Evolutionary conservation across 371 early-diverging fungal species (phyloP).

Genomic region (Funneliformis caledonium): DNA sequence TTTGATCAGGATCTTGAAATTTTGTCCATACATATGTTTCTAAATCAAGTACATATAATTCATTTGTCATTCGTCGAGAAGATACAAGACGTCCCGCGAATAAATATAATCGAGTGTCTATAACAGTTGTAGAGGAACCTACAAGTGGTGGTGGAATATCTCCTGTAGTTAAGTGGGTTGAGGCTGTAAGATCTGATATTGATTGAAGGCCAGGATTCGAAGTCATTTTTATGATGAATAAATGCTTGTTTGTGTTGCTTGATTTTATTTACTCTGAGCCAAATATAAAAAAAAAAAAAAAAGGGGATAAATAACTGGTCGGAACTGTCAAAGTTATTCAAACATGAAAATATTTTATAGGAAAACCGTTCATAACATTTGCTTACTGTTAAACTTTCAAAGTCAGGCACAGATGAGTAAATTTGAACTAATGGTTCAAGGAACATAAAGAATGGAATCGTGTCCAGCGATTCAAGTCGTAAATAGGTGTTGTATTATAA

Average conservation of each 20-base stretch:
- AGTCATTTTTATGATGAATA: constrained; percentile 42
- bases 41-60: constrained; percentile 71
- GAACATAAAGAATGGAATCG: constrained; percentile 10
- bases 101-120: constrained; percentile 68
- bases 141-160: constrained; percentile 80
- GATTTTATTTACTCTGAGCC: background rate
- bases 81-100: constrained; percentile 79
- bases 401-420: constrained; percentile 1
- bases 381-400: background rate
- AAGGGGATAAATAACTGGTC: background rate
- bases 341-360: background rate
- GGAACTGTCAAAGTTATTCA: background rate
- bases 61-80: constrained; percentile 72
- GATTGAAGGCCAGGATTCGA: constrained; percentile 57
- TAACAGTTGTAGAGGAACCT: constrained; percentile 73
- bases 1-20: constrained; percentile 43
- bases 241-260: background rate
- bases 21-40: constrained; percentile 67
- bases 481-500: background rate
- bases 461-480: constrained; percentile 4
- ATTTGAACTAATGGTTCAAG: background rate
- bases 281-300: background rate
- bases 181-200: constrained; percentile 75
- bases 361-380: background rate
- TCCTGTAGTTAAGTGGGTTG: constrained; percentile 70